Conservation (phyloP, 2,329 filamentous ascomycete species). For the Pyrenochaeta sp. region DNA sequence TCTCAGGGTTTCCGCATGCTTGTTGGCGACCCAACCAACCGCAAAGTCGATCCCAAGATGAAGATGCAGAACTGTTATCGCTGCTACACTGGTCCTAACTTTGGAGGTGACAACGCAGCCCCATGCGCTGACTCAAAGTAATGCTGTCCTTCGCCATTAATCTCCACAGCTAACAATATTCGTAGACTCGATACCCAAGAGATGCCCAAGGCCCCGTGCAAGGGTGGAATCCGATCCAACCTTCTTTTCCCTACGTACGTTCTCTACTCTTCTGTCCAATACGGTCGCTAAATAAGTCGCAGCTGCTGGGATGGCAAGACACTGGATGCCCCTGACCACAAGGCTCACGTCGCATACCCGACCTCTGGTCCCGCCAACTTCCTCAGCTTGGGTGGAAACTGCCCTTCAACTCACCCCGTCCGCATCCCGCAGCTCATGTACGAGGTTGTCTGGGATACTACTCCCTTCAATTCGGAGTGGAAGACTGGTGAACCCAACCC, state of each 20-base stretch:
- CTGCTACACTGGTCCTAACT: slow-evolving; percentile 55
- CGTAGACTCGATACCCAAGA: slow-evolving; percentile 12
- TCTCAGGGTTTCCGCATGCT: slow-evolving; percentile 24
- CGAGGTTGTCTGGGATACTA: slow-evolving; percentile 56
- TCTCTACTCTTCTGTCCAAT: neutral
- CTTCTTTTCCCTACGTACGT: slow-evolving; percentile 35
- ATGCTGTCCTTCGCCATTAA: no score
- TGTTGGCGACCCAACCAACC: slow-evolving; percentile 12
- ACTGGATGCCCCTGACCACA: slow-evolving; percentile 57
- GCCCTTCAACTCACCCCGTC: slow-evolving; percentile 53
- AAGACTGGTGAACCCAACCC: slow-evolving; percentile 33
- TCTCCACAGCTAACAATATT: no score
- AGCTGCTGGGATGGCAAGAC: slow-evolving; percentile 59
- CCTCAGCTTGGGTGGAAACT: slow-evolving; percentile 41
- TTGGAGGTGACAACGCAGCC: slow-evolving; percentile 50
- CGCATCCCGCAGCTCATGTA: slow-evolving; percentile 57
- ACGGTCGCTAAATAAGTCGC: slow-evolving; percentile 43
- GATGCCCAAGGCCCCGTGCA: slow-evolving; percentile 26
- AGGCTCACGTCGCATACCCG: slow-evolving; percentile 58
- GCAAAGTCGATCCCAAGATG: neutral
- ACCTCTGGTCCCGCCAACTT: slow-evolving; percentile 35
- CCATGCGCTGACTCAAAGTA: slow-evolving; percentile 34
- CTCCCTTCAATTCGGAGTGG: slow-evolving; percentile 43
- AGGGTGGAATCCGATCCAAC: slow-evolving; percentile 39
- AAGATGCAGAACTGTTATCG: slow-evolving; percentile 54